A percentile compares a stretch with the other conserved stretches of the same genome.
Evolutionary conservation across 1,284 basidiomycete genomes (phyloP).

Genomic region (Moniliophthora roreri): DNA sequence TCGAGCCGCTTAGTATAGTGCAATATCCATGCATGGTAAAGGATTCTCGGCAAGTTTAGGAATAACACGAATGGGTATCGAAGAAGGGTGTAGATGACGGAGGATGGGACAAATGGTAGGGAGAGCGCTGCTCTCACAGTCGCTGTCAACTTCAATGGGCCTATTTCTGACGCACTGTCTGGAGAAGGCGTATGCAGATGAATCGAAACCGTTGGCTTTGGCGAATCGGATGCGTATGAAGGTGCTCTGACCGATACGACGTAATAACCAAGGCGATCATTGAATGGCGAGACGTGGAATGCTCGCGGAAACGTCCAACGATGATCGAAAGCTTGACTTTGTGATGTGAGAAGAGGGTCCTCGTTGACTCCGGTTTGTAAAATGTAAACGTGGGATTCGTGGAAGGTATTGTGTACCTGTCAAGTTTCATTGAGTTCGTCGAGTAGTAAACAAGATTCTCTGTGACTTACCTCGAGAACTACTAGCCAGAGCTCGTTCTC

Average conservation of each 20-base stretch:
- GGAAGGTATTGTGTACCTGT: constrained; percentile 80
- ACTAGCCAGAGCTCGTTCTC: constrained; percentile 43
- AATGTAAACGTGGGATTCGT: constrained; percentile 66
- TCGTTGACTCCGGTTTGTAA: constrained; percentile 49
- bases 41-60: constrained; percentile 61
- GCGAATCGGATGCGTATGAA: constrained; percentile 25
- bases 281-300: constrained; percentile 84
- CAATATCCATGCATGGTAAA: constrained; percentile 64
- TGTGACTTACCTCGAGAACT: constrained; percentile 53
- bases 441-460: neutral
- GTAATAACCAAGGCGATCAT: constrained; percentile 73
- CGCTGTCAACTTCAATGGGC: constrained; percentile 50
- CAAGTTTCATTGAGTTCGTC: constrained; percentile 2
- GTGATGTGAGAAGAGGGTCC: constrained; percentile 25
- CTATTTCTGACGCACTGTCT: constrained; percentile 20
- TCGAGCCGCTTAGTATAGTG: constrained; percentile 65
- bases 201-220: constrained; percentile 35
- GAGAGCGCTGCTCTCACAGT: constrained; percentile 38
- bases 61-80: constrained; percentile 58
- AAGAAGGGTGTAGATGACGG: constrained; percentile 44
- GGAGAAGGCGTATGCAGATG: constrained; percentile 37
- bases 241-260: constrained; percentile 49
- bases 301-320: constrained; percentile 72
- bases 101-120: constrained; percentile 39
- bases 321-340: constrained; percentile 42